Evolutionary conservation across 805 yeast species (phyloP), one percentile per base, ranked within the genome.

Genomic region (Teunomyces pallodes): DNA sequence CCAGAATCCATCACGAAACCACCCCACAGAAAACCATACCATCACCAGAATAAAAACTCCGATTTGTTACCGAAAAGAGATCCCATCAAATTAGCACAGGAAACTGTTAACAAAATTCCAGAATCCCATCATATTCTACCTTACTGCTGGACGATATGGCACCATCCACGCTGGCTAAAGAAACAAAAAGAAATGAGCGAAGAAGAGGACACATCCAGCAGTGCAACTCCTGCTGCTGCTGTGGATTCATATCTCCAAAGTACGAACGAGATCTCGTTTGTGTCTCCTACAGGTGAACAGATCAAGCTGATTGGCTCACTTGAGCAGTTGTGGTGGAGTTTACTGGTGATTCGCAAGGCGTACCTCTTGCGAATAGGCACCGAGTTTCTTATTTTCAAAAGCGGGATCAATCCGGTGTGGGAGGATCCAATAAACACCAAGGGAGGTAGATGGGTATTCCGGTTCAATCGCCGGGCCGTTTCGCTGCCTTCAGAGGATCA

Each of bases 381-480:
- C 24, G 86, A 82, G 58, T 69, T 77, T 46, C 77, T 81, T 50
- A 62, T 83, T 8, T 83, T 83, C 66, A 81, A 81, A 54, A 66
- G 75, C 29, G 85, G 84, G 2, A 73, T 82, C 32, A 77, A 78
- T 53, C 88, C 88, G 9, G 77, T 81, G 43, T 83, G 88, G 87
- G 87, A 83, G 58, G 87, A 83, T 58, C 83, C 84, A 7, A 67
- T 74, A 43, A 83, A 83, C 58, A 64, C 75, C 50, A 67, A 71
- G 45, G 87, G 87, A 32, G 87, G 88, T 2, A 67, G 86, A 54
- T 82, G 86, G 86, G 74, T 79, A 14, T 76, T 81, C 54, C 69
- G 82, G 52, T 74, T 81, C 54, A 62, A 67, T 56, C 65, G 79
- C 36, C 60, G 72, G 3, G 56, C 56, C n/a, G 49, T 48, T 13